These are phyloP conservation scores for Fomitiporia mediterranea DNA, from an alignment of 1,284 basidiomycete genomes.

Conservation along the genomic window DNA sequence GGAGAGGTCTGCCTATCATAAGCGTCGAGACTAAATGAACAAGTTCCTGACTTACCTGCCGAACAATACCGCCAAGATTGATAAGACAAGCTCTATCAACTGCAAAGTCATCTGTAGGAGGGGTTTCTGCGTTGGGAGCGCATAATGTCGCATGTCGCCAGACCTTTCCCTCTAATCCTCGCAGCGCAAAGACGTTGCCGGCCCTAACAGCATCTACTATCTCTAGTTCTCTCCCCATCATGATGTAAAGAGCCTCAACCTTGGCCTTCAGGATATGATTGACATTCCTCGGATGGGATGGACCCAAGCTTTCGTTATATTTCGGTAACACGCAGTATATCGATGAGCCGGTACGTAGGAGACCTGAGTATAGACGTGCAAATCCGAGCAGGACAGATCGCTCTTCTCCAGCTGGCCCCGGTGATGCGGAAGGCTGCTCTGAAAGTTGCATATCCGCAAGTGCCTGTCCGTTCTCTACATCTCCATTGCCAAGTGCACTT, in stretches of 20 bases:
- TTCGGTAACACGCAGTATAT: constrained; percentile 86
- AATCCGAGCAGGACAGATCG: constrained; percentile 84
- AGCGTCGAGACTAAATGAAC: constrained; percentile 4
- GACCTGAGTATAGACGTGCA: constrained; percentile 90
- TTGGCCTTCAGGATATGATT: constrained; percentile 60
- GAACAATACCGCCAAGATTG: constrained; percentile 78
- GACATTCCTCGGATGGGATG: constrained; percentile 67
- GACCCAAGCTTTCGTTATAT: constrained; percentile 68
- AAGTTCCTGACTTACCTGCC: constrained; percentile 47
- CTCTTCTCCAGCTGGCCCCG: constrained; percentile 23
- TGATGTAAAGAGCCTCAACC: constrained; percentile 84
- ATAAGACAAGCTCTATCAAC: constrained; percentile 55
- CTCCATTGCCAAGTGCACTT: constrained; percentile 24
- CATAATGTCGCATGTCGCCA: constrained; percentile 91
- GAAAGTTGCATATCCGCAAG: constrained; percentile 23
- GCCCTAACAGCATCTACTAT: constrained; percentile 83
- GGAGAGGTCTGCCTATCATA: constrained; percentile 59
- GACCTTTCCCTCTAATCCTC: constrained; percentile 86
- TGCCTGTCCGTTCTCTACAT: constrained; percentile 22
- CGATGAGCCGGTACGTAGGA: constrained; percentile 60
- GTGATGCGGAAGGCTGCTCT: constrained; percentile 22
- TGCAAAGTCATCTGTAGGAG: constrained; percentile 34
- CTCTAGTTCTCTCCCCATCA: constrained; percentile 97
- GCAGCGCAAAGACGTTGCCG: constrained; percentile 94
- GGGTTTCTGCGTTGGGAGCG: constrained; percentile 47